Conservation (phyloP, 2,329 filamentous ascomycete species). For the Epichloe aotearoae region DNA sequence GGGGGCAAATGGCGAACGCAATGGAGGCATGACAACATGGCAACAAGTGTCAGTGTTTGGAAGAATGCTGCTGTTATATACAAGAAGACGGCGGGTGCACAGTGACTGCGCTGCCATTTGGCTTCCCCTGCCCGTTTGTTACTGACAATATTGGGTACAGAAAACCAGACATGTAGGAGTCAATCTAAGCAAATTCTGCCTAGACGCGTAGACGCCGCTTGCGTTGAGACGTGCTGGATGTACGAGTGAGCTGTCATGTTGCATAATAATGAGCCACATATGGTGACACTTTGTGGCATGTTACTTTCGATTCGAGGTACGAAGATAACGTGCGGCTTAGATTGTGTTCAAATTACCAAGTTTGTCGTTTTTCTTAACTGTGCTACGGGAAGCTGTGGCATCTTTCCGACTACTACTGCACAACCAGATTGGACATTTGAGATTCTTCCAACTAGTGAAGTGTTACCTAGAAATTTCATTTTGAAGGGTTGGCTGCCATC, state of each 20-base stretch:
- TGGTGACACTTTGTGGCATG: not conserved
- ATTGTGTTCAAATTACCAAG: too few species aligned
- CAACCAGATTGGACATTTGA: too few species aligned
- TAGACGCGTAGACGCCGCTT: not conserved
- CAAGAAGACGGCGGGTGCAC: not conserved
- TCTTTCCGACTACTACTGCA: too few species aligned
- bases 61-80: not conserved
- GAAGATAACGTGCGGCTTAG: too few species aligned
- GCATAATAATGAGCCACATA: not conserved
- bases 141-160: slow-evolving; percentile 1
- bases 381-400: too few species aligned
- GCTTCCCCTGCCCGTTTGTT: not conserved
- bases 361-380: too few species aligned
- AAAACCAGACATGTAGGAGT: not conserved
- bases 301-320: too few species aligned
- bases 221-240: not conserved
- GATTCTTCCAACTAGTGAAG: too few species aligned
- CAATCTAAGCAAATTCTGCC: not conserved
- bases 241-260: not conserved
- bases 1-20: not conserved
- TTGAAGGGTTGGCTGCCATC: too few species aligned
- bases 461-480: too few species aligned
- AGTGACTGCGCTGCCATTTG: not conserved
- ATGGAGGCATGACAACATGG: not conserved
- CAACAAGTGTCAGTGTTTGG: not conserved